phyloP scores from a whole-genome alignment of 129 eudicot genomes.

The Sambucus nigra region DNA sequence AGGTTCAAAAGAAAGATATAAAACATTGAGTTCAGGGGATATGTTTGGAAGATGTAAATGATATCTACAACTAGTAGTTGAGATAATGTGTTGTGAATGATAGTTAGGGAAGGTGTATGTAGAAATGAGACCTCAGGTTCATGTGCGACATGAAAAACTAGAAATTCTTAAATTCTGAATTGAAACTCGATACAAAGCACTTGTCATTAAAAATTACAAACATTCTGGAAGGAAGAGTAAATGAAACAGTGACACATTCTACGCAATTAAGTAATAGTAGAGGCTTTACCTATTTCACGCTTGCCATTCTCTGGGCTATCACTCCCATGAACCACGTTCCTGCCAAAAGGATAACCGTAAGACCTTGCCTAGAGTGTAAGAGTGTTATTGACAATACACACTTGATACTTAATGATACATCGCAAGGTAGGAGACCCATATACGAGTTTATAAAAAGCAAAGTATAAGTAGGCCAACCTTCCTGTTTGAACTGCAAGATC shows the following conservation, averaged over 20 bases:
- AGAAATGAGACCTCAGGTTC: too few relatives aligned
- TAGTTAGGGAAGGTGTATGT: too few relatives aligned
- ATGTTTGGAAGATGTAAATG: too few relatives aligned
- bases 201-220: neutral
- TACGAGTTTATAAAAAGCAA: neutral
- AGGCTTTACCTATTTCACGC: conserved; percentile 80
- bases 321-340: conserved; percentile 98
- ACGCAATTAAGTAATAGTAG: conserved; percentile 1
- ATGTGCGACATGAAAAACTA: too few relatives aligned
- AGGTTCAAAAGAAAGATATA: too few relatives aligned
- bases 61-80: too few relatives aligned
- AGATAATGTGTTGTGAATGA: too few relatives aligned
- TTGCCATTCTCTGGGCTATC: conserved; percentile 96
- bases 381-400: neutral
- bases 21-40: too few relatives aligned
- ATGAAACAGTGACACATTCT: conserved; percentile 1
- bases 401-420: neutral
- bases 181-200: neutral
- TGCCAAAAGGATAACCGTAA: conserved; percentile 19
- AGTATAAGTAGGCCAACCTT: conserved; percentile 38
- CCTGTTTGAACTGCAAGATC: conserved; percentile 96
- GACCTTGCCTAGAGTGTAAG: neutral
- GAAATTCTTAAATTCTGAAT: neutral
- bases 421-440: neutral
- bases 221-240: neutral